Evolutionary conservation across 331 rosid genomes (phyloP).

Genomic region (Telfairia occidentalis): DNA sequence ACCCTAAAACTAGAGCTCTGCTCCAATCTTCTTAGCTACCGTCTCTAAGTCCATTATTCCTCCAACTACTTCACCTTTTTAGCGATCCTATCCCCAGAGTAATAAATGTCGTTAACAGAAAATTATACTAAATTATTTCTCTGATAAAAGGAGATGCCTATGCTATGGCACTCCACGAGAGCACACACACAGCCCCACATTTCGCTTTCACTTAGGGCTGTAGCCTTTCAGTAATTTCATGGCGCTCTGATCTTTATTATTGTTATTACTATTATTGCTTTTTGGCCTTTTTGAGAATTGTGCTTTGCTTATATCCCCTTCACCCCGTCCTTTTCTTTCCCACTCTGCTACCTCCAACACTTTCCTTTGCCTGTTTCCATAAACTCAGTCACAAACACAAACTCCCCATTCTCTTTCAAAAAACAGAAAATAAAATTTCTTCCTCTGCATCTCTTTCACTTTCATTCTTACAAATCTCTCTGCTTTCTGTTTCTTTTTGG

Average conservation of each 20-base stretch:
- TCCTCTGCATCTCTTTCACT: conserved; percentile 23
- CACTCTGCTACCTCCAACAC: too few relatives aligned
- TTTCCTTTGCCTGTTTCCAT: conserved; percentile 44
- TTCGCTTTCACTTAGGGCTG: conserved; percentile 36
- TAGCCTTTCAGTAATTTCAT: conserved; percentile 30
- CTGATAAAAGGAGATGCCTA: neutral
- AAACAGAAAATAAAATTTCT: too few relatives aligned
- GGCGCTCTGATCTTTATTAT: conserved; percentile 25
- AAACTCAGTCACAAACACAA: conserved; percentile 25
- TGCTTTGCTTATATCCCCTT: conserved; percentile 19
- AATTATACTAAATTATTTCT: conserved; percentile 3
- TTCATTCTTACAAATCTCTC: neutral
- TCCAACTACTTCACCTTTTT: conserved; percentile 23
- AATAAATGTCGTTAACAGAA: neutral
- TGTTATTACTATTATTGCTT: conserved; percentile 44
- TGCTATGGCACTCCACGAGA: neutral
- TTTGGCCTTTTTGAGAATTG: conserved; percentile 44
- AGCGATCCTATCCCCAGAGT: neutral
- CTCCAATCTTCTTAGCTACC: conserved; percentile 14
- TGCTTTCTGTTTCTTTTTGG: conserved; percentile 11
- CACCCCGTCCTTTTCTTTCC: neutral
- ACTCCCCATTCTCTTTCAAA: too few relatives aligned
- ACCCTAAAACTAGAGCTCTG: conserved; percentile 2
- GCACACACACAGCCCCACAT: conserved; percentile 20
- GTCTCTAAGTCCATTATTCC: conserved; percentile 17